Percentiles rank a stretch among this genome's conserved stretches.
These are phyloP conservation scores for Cryptosporidium xiaoi DNA, from an alignment of 169 alveolate genomes.

Conservation along the genomic window DNA sequence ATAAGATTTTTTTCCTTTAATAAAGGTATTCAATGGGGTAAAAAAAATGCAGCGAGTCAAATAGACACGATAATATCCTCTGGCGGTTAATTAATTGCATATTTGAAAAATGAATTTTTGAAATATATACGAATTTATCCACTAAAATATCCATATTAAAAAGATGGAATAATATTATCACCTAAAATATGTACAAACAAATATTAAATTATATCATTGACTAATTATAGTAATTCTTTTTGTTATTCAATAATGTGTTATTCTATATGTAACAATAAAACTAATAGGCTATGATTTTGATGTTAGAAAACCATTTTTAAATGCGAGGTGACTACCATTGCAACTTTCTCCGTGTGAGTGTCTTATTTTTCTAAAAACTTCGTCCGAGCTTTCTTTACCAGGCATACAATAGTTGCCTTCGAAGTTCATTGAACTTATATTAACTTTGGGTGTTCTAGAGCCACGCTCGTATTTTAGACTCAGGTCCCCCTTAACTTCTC, in stretches of 20 bases:
- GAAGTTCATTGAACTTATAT: conserved; percentile 28
- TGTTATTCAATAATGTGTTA: no score
- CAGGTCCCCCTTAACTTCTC: conserved; percentile 18
- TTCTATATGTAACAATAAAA: no score
- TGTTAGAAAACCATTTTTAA: conserved; percentile 35
- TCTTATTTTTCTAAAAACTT: background rate
- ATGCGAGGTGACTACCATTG: conserved; percentile 51
- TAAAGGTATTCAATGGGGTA: background rate
- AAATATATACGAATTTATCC: no score
- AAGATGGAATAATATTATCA: no score
- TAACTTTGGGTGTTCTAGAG: conserved; percentile 9
- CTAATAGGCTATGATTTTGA: conserved; percentile 9
- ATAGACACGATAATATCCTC: no score
- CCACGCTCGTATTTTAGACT: background rate
- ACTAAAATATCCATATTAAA: no score
- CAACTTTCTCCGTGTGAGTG: conserved; percentile 5
- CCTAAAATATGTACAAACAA: no score
- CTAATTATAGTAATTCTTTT: no score
- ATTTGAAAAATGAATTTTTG: no score
- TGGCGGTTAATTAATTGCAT: no score
- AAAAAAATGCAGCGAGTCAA: background rate
- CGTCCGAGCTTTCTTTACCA: conserved; percentile 15
- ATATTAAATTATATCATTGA: no score
- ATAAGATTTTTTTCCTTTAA: no score
- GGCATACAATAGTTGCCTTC: conserved; percentile 48